Conservation (phyloP, 1,139 yeast species). For the Saccharomyces hybrid region DNA sequence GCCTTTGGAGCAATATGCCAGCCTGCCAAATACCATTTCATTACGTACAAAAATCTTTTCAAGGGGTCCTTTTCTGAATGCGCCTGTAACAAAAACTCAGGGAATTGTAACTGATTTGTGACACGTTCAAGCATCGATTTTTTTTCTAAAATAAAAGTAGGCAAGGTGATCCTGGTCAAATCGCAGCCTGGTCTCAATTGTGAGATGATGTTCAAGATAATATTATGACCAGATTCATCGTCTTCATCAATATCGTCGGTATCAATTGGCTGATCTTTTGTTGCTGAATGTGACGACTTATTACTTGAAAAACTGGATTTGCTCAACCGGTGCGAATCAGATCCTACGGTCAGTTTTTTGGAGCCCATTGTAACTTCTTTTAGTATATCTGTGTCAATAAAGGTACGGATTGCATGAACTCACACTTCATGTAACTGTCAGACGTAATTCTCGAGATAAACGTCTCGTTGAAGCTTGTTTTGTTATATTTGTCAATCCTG, state of each 20-base stretch:
- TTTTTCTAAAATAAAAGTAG: slow-evolving; percentile 89
- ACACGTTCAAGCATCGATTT: slow-evolving; percentile 95
- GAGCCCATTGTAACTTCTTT: not conserved
- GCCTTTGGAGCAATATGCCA: slow-evolving; percentile 99
- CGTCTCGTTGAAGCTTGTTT: not conserved
- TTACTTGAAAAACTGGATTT: not conserved
- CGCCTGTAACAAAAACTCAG: slow-evolving; percentile 66
- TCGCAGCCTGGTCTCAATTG: slow-evolving; percentile 93
- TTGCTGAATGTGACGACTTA: not conserved
- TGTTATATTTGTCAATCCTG: not conserved
- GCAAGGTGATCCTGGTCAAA: slow-evolving; percentile 80
- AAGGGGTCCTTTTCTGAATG: slow-evolving; percentile 50
- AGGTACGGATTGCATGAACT: not conserved
- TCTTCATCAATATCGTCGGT: slow-evolving; percentile 81
- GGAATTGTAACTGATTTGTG: slow-evolving; percentile 82
- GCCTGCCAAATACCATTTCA: slow-evolving; percentile 85
- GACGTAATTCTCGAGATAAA: not conserved
- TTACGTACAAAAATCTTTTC: slow-evolving; percentile 62
- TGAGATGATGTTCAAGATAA: slow-evolving; percentile 76
- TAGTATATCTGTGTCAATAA: not conserved
- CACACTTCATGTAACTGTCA: not conserved
- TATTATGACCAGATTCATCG: slow-evolving; percentile 82
- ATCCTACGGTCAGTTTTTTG: not conserved
- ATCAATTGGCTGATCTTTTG: slow-evolving; percentile 13
- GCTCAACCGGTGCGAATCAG: not conserved